Evolutionary conservation across 352 stramenopile species (phyloP).

Genomic region (Globisporangium parvum): DNA sequence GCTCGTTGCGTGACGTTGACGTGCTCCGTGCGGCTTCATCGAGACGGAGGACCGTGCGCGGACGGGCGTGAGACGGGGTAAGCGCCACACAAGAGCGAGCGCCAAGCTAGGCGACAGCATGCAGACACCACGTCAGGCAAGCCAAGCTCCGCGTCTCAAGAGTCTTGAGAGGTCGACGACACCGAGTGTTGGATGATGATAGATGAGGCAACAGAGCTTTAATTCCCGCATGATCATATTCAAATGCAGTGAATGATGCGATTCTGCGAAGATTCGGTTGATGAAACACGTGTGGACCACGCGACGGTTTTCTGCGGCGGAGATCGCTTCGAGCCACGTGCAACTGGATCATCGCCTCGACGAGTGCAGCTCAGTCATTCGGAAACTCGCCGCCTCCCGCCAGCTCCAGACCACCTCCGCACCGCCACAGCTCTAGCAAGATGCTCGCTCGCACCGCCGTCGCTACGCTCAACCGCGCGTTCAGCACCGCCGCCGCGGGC

Average conservation of each 20-base stretch:
- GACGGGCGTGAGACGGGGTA: neutral
- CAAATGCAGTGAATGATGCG: too few species aligned
- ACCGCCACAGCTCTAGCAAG: constrained; percentile 3
- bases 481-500: constrained; percentile 48
- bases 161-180: neutral
- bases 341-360: neutral
- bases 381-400: constrained; percentile 10
- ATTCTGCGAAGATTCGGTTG: too few species aligned
- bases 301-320: neutral
- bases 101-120: neutral
- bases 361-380: constrained; percentile 6
- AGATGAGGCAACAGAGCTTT: too few species aligned
- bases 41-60: too few species aligned
- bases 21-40: too few species aligned
- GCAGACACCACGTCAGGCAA: neutral
- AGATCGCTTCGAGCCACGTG: neutral
- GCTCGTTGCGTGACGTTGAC: constrained; percentile 3
- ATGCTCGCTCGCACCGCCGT: constrained; percentile 18
- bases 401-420: neutral
- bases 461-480: constrained; percentile 29
- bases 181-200: neutral
- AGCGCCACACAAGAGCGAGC: too few species aligned
- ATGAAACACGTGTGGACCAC: too few species aligned
- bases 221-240: too few species aligned
- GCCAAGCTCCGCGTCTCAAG: too few species aligned